Evolutionary conservation across 164 flowering plant genomes (phyloP).

Genomic region (Macadamia tetraphylla): DNA sequence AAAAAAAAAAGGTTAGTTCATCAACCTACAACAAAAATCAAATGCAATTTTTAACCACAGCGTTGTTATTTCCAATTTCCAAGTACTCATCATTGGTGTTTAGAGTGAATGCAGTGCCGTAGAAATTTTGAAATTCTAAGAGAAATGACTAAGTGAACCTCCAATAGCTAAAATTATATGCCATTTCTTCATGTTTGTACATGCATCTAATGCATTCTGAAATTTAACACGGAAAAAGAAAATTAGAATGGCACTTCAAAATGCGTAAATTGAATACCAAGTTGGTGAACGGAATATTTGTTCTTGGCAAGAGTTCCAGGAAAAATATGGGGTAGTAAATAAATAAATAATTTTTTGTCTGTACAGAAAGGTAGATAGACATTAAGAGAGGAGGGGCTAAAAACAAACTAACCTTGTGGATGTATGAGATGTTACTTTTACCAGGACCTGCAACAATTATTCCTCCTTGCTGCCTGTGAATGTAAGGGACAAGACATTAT

Average conservation of each 20-base stretch:
- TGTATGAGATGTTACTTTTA: constrained; percentile 66
- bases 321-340: too few species aligned
- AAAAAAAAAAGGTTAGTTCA: too few species aligned
- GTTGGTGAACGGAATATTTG: neutral
- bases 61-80: too few species aligned
- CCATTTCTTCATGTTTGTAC: too few species aligned
- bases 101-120: too few species aligned
- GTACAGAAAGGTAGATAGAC: too few species aligned
- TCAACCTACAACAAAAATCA: too few species aligned
- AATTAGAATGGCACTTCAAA: neutral
- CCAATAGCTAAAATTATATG: neutral
- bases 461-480: constrained; percentile 89
- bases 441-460: constrained; percentile 96
- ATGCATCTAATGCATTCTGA: neutral
- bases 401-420: constrained; percentile 55
- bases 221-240: neutral
- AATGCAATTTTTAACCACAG: too few species aligned
- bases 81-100: too few species aligned
- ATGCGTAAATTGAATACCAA: neutral
- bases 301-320: neutral
- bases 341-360: too few species aligned
- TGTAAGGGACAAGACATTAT: neutral
- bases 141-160: neutral
- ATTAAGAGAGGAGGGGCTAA: neutral
- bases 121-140: too few species aligned